A percentile compares a stretch with the other conserved stretches of the same genome.
phyloP scores from a whole-genome alignment of 2,329 filamentous ascomycete genomes.

The Cryphonectria naterciae region DNA sequence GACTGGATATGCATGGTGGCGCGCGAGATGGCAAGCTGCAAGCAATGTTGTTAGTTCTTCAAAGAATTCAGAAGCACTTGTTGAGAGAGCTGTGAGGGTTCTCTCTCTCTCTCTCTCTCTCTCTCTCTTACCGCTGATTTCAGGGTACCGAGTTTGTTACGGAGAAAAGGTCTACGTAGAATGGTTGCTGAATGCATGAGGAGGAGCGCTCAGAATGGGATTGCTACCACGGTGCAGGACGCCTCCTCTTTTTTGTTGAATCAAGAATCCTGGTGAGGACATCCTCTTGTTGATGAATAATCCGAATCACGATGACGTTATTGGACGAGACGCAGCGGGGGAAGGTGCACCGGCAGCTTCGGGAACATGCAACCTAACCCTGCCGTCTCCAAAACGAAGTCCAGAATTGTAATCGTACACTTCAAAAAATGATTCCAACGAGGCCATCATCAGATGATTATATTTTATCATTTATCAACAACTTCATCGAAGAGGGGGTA shows the following conservation, averaged over 20 bases:
- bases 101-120: slow-evolving; percentile 26
- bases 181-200: slow-evolving; percentile 51
- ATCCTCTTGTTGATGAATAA: slow-evolving; percentile 23
- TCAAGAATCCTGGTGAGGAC: neutral
- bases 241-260: slow-evolving; percentile 18
- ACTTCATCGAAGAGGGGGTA: neutral
- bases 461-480: neutral
- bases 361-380: neutral
- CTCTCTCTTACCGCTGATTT: slow-evolving; percentile 37
- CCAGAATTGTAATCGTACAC: neutral
- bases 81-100: neutral
- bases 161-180: slow-evolving; percentile 41
- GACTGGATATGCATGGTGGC: slow-evolving; percentile 84
- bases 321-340: slow-evolving; percentile 16
- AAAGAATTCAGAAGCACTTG: neutral
- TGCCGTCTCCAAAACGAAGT: neutral
- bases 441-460: neutral
- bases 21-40: slow-evolving; percentile 44
- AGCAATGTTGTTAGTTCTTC: slow-evolving; percentile 19
- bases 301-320: slow-evolving; percentile 29
- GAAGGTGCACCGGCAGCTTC: slow-evolving; percentile 4
- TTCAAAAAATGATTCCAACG: neutral
- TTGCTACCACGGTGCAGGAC: slow-evolving; percentile 6
- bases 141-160: slow-evolving; percentile 38
- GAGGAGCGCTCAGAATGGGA: slow-evolving; percentile 12